Evolutionary conservation across 768 basidiomycete species (phyloP).

Genomic region (Trametes coccinea): DNA sequence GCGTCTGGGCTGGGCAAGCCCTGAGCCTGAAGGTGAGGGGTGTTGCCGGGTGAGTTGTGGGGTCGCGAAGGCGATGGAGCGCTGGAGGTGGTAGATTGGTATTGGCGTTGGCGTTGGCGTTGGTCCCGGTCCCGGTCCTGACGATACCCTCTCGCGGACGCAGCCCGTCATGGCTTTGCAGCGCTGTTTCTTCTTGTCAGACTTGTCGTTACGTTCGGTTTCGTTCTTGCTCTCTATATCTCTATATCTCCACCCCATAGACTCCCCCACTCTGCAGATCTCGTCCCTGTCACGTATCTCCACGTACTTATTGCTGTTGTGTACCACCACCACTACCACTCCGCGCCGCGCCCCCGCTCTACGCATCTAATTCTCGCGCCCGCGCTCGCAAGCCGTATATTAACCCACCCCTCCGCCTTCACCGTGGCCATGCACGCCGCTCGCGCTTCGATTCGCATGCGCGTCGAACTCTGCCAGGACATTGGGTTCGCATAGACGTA

Average conservation of each 20-base stretch:
- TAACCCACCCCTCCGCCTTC: background rate
- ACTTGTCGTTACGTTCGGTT: too few relatives aligned
- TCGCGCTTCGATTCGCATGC: background rate
- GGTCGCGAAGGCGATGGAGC: background rate
- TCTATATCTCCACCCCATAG: background rate
- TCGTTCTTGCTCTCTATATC: background rate
- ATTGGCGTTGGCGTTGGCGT: background rate
- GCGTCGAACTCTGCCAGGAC: background rate
- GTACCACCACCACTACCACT: background rate
- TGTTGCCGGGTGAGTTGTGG: background rate
- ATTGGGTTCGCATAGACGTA: too few relatives aligned
- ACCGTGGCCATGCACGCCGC: background rate
- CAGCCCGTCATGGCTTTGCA: conserved; percentile 2
- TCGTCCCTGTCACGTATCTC: background rate
- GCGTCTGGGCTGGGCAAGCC: conserved; percentile 35
- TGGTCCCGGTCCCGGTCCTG: background rate
- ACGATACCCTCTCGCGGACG: conserved; percentile 11
- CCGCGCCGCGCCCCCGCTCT: background rate
- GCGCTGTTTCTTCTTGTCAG: too few relatives aligned
- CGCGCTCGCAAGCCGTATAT: background rate
- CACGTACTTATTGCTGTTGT: background rate
- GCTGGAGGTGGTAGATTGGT: background rate
- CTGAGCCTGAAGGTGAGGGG: background rate
- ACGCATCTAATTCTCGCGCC: background rate
- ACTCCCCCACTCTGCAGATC: conserved; percentile 9